phyloP scores from a whole-genome alignment of 2,329 filamentous ascomycete genomes.

The Pseudocercospora crystallina region DNA sequence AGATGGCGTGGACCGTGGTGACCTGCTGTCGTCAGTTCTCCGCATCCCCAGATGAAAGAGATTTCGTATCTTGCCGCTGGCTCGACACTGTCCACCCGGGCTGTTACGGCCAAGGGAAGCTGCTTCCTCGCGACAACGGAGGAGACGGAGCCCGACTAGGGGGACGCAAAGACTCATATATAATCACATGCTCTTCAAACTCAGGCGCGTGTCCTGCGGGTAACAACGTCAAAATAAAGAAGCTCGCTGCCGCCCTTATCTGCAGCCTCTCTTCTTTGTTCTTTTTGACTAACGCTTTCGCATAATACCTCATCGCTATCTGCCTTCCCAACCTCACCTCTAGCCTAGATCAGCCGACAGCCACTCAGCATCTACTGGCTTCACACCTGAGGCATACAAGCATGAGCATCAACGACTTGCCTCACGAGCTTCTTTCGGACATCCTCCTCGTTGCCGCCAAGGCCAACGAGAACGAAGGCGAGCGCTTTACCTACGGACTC shows the following conservation, averaged over 20 bases:
- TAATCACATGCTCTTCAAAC: conserved; percentile 4
- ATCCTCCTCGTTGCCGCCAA: conserved; percentile 52
- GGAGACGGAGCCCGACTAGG: background rate
- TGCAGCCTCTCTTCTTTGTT: conserved; percentile 19
- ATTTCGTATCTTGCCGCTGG: conserved; percentile 4
- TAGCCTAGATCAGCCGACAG: no score
- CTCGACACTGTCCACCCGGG: background rate
- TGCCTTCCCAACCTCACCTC: conserved; percentile 11
- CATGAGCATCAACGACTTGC: conserved; percentile 47
- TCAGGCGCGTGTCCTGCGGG: background rate
- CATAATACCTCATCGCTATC: conserved; percentile 12
- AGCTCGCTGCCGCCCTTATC: conserved; percentile 18
- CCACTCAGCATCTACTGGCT: conserved; percentile 2
- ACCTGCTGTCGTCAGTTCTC: background rate
- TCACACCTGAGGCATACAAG: conserved; percentile 2
- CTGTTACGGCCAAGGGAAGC: background rate
- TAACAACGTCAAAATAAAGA: conserved; percentile 2
- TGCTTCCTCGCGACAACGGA: conserved; percentile 1
- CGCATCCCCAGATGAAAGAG: conserved; percentile 13
- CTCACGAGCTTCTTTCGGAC: conserved; percentile 52
- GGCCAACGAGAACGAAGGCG: conserved; percentile 48
- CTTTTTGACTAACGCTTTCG: conserved; percentile 15
- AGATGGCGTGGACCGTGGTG: conserved; percentile 4
- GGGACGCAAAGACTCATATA: conserved; percentile 2
- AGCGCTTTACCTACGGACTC: conserved; percentile 54